Percentiles rank a stretch among this genome's conserved stretches.
Evolutionary conservation across 2,329 filamentous ascomycete genomes (phyloP).

Genomic region (Sphaerulina musiva): DNA sequence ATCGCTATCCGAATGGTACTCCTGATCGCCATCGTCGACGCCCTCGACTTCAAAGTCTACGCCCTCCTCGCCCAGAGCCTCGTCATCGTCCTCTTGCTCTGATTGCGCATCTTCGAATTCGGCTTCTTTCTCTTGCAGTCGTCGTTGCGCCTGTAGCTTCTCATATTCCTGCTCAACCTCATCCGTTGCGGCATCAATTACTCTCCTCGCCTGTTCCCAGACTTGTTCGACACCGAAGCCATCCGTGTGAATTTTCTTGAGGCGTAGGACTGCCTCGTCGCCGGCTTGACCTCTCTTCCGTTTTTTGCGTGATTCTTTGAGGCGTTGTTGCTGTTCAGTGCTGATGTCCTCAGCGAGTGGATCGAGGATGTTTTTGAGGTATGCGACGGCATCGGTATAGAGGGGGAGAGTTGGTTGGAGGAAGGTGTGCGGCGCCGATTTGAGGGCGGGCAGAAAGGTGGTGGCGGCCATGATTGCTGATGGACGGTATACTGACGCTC

Average conservation of each 20-base stretch:
- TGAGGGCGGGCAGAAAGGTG: constrained; percentile 21
- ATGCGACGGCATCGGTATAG: constrained; percentile 61
- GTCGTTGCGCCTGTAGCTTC: constrained; percentile 23
- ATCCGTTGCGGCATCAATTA: constrained; percentile 60
- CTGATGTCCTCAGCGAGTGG: constrained; percentile 67
- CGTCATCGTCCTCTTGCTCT: constrained; percentile 27
- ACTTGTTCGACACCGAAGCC: constrained; percentile 85
- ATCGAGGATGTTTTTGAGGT: constrained; percentile 76
- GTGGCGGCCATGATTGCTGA: constrained; percentile 19
- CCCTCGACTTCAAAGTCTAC: constrained; percentile 34
- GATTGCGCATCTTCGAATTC: constrained; percentile 26
- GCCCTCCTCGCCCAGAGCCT: constrained; percentile 33
- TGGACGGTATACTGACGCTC: not conserved
- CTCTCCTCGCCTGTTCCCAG: constrained; percentile 85
- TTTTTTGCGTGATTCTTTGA: constrained; percentile 66
- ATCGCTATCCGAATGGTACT: constrained; percentile 16
- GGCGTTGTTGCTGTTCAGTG: constrained; percentile 62
- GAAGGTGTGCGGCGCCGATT: constrained; percentile 57
- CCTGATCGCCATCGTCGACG: constrained; percentile 34
- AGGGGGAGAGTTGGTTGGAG: constrained; percentile 65
- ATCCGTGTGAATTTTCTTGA: constrained; percentile 76
- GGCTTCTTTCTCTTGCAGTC: not conserved
- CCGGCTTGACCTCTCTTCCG: constrained; percentile 58
- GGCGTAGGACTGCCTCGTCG: constrained; percentile 55
- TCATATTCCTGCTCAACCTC: constrained; percentile 48